A percentile compares a stretch with the other conserved stretches of the same genome.
Conservation (phyloP, 2,329 filamentous ascomycete genomes). For the Sporothrix curviconia region DNA sequence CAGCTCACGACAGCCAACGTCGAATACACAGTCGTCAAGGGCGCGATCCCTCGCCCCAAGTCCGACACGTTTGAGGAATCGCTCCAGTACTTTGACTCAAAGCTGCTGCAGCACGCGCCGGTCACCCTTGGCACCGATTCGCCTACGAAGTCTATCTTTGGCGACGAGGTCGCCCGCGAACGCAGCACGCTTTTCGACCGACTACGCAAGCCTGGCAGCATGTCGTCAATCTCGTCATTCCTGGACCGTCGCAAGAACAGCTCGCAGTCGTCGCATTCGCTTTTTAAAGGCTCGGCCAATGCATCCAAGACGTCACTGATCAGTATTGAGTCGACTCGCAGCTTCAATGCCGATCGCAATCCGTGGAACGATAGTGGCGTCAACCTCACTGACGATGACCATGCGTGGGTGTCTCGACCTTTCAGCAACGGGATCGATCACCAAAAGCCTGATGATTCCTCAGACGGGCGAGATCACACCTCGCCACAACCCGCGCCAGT, state of each 20-base stretch:
- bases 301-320: conserved; percentile 93
- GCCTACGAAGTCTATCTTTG: conserved; percentile 77
- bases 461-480: conserved; percentile 76
- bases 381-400: conserved; percentile 84
- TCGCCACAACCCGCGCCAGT: conserved; percentile 74
- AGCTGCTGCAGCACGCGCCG: conserved; percentile 88
- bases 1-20: conserved; percentile 82
- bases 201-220: conserved; percentile 88
- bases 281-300: conserved; percentile 89
- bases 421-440: conserved; percentile 59
- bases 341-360: conserved; percentile 84
- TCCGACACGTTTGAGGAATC: conserved; percentile 98
- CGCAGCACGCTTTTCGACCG: conserved; percentile 82
- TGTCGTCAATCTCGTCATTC: conserved; percentile 92
- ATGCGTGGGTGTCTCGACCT: conserved; percentile 56
- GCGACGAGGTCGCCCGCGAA: conserved; percentile 71
- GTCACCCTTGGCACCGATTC: conserved; percentile 76
- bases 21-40: conserved; percentile 81
- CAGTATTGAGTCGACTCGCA: conserved; percentile 90
- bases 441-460: conserved; percentile 57
- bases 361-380: conserved; percentile 98
- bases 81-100: conserved; percentile 92
- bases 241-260: conserved; percentile 93
- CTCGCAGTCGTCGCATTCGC: conserved; percentile 70
- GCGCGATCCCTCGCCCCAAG: conserved; percentile 94